These are phyloP conservation scores for Noccaea bulbosa DNA, from an alignment of 345 rosid species.

Conservation along the genomic window DNA sequence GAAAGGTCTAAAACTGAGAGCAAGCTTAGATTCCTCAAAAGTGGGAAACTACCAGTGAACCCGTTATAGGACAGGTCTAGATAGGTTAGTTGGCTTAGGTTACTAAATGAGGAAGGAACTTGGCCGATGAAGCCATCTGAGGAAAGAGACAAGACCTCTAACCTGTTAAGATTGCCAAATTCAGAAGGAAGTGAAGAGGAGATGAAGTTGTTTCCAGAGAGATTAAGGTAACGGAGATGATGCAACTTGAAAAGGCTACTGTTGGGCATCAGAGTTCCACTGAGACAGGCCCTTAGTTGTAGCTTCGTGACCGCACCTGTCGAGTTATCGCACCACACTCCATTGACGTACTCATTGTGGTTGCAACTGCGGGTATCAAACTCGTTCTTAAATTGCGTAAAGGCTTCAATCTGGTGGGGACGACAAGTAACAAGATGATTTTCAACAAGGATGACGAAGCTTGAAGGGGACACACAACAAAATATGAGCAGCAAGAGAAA, in stretches of 20 bases:
- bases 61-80: neutral
- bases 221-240: conserved; percentile 19
- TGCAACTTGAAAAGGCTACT: conserved; percentile 22
- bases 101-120: conserved; percentile 22
- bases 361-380: conserved; percentile 19
- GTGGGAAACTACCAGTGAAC: conserved; percentile 25
- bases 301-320: conserved; percentile 24
- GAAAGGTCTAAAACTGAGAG: neutral
- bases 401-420: conserved; percentile 20
- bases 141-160: conserved; percentile 20
- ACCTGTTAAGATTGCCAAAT: conserved; percentile 10
- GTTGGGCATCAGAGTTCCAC: conserved; percentile 14
- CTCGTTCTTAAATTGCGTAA: conserved; percentile 31
- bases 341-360: conserved; percentile 1
- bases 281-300: conserved; percentile 23
- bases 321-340: conserved; percentile 28
- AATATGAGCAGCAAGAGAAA: neutral
- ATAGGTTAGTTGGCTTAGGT: neutral
- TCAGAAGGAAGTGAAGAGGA: conserved; percentile 19
- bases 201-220: conserved; percentile 7
- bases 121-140: conserved; percentile 9
- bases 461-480: conserved; percentile 11
- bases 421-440: conserved; percentile 15
- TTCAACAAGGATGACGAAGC: neutral
- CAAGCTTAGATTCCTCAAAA: neutral